Conservation (phyloP, 352 stramenopile genomes). For the Phytophthora crassamura region DNA sequence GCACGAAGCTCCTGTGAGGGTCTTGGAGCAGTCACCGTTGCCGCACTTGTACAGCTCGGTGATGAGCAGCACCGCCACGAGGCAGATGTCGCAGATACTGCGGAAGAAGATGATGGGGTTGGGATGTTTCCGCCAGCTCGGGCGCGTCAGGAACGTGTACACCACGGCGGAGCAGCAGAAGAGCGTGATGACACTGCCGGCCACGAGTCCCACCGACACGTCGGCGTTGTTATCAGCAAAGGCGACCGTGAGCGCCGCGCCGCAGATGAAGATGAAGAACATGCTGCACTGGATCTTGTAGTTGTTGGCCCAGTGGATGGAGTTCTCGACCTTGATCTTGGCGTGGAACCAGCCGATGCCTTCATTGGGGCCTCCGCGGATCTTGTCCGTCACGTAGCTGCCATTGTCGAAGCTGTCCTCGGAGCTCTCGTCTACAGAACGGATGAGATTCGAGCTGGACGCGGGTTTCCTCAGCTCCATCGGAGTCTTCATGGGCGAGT, state of each 20-base stretch:
- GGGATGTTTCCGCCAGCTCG: slow-evolving; percentile 85
- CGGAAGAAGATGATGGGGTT: slow-evolving; percentile 91
- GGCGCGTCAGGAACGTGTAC: slow-evolving; percentile 83
- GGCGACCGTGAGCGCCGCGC: slow-evolving; percentile 59
- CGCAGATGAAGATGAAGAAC: slow-evolving; percentile 75
- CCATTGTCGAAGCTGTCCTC: slow-evolving; percentile 80
- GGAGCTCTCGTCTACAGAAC: slow-evolving; percentile 71
- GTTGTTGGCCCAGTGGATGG: slow-evolving; percentile 89
- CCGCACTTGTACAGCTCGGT: slow-evolving; percentile 87
- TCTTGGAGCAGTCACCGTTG: slow-evolving; percentile 40
- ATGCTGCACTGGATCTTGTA: slow-evolving; percentile 87
- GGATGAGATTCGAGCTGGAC: slow-evolving; percentile 41
- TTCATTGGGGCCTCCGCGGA: slow-evolving; percentile 53
- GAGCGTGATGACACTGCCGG: slow-evolving; percentile 81
- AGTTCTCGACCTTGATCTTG: slow-evolving; percentile 88
- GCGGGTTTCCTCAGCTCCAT: slow-evolving; percentile 52
- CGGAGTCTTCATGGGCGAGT: slow-evolving; percentile 62
- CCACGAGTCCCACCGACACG: slow-evolving; percentile 73
- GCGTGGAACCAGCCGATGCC: slow-evolving; percentile 86
- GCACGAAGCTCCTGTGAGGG: slow-evolving; percentile 57
- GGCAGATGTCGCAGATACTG: slow-evolving; percentile 81
- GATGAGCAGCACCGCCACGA: slow-evolving; percentile 78
- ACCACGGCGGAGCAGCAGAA: slow-evolving; percentile 72
- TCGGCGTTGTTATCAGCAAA: slow-evolving; percentile 65
- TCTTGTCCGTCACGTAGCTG: slow-evolving; percentile 73